Evolutionary conservation across 1,139 yeast genomes (phyloP).

Genomic region (Lodderomyces jiufengensis): DNA sequence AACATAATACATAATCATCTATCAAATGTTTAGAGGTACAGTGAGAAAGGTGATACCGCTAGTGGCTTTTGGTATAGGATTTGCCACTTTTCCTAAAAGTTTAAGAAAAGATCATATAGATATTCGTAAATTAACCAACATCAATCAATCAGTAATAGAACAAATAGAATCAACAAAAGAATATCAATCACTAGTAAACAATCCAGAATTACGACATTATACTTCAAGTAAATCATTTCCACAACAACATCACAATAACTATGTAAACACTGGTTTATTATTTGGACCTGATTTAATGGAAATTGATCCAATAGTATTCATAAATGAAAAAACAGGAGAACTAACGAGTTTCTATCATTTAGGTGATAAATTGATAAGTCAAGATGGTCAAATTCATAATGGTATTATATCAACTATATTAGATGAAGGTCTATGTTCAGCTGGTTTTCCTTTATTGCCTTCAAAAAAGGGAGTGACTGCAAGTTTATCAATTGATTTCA

Average conservation of each 20-base stretch:
- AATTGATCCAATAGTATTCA: slow-evolving; percentile 62
- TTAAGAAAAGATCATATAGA: slow-evolving; percentile 34
- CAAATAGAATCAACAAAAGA: slow-evolving; percentile 30
- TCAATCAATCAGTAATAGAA: slow-evolving; percentile 29
- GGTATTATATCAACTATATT: slow-evolving; percentile 80
- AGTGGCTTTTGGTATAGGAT: slow-evolving; percentile 46
- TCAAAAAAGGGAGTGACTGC: slow-evolving; percentile 91
- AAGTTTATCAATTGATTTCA: slow-evolving; percentile 59
- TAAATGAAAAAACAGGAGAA: slow-evolving; percentile 43
- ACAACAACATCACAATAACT: slow-evolving; percentile 55
- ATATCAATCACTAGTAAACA: slow-evolving; percentile 27
- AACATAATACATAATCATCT: too few species aligned
- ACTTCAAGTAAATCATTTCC: slow-evolving; percentile 51
- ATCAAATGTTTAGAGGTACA: slow-evolving; percentile 26
- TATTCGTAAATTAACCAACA: slow-evolving; percentile 21
- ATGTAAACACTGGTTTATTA: slow-evolving; percentile 64
- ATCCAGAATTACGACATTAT: slow-evolving; percentile 23
- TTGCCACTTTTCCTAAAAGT: slow-evolving; percentile 40
- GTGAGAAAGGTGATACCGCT: slow-evolving; percentile 31
- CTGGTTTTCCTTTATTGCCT: slow-evolving; percentile 86
- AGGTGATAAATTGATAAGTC: slow-evolving; percentile 63
- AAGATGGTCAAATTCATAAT: slow-evolving; percentile 77
- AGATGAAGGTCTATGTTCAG: slow-evolving; percentile 83
- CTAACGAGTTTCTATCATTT: slow-evolving; percentile 64
- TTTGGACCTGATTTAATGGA: slow-evolving; percentile 61